These are phyloP conservation scores for Apiotrichum gamsii DNA, from an alignment of 1,284 basidiomycete species.

Conservation along the genomic window DNA sequence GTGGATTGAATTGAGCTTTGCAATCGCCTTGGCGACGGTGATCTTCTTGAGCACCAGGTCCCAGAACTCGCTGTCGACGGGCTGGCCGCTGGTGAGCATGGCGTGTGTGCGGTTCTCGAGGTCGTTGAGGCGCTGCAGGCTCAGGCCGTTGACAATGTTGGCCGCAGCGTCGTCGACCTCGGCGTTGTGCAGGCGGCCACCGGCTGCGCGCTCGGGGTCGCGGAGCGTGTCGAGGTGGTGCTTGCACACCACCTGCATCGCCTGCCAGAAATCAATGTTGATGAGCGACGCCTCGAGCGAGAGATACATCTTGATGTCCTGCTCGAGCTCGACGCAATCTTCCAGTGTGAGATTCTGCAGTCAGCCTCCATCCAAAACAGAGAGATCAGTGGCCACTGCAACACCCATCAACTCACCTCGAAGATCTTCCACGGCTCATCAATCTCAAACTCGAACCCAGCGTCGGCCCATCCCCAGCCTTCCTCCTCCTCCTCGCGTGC, in stretches of 20 bases:
- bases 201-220: slow-evolving; percentile 47
- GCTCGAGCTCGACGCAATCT: slow-evolving; percentile 87
- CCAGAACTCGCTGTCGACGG: slow-evolving; percentile 97
- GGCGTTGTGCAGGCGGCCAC: slow-evolving; percentile 32
- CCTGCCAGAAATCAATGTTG: slow-evolving; percentile 96
- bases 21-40: slow-evolving; percentile 98
- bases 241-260: slow-evolving; percentile 95
- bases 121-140: slow-evolving; percentile 70
- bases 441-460: slow-evolving; percentile 91
- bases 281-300: slow-evolving; percentile 74
- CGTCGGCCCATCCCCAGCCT: slow-evolving; percentile 61
- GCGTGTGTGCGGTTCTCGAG: slow-evolving; percentile 80
- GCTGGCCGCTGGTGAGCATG: slow-evolving; percentile 85
- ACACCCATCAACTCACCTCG: slow-evolving; percentile 59
- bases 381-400: not conserved
- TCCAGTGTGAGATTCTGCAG: slow-evolving; percentile 71
- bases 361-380: slow-evolving; percentile 1
- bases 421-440: slow-evolving; percentile 98
- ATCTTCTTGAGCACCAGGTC: slow-evolving; percentile 84
- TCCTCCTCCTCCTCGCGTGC: slow-evolving; percentile 60
- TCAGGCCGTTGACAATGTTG: slow-evolving; percentile 45
- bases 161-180: slow-evolving; percentile 37
- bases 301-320: slow-evolving; percentile 90
- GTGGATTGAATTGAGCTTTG: slow-evolving; percentile 84
- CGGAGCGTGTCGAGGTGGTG: slow-evolving; percentile 76